Conservation (phyloP, 441 rosid genomes). For the Eruca vesicaria region DNA sequence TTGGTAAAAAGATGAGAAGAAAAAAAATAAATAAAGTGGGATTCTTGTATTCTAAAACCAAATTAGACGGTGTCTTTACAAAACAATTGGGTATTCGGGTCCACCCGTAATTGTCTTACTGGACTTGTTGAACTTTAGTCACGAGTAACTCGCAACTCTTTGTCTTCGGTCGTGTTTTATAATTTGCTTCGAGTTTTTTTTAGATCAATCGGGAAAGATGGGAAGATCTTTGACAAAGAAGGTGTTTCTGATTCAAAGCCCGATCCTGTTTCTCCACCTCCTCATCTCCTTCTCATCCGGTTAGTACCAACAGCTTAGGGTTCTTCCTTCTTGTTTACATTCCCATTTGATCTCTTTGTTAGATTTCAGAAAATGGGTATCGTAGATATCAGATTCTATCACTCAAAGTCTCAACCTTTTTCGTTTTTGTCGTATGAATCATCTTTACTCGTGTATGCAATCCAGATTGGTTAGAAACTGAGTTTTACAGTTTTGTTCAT, state of each 20-base stretch:
- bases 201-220: slow-evolving; percentile 12
- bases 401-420: neutral
- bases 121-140: neutral
- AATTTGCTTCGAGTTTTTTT: neutral
- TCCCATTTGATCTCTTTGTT: slow-evolving; percentile 5
- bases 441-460: neutral
- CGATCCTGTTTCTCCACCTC: slow-evolving; percentile 29
- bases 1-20: no score
- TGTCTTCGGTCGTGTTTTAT: neutral
- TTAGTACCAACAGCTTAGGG: slow-evolving; percentile 12
- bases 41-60: neutral
- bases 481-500: neutral
- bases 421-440: neutral
- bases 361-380: slow-evolving; percentile 2
- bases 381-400: neutral
- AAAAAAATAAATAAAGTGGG: neutral
- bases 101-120: neutral
- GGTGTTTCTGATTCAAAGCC: slow-evolving; percentile 18
- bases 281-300: slow-evolving; percentile 18
- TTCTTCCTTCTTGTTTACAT: neutral
- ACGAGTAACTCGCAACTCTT: neutral
- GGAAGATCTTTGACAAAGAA: slow-evolving; percentile 13
- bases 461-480: neutral
- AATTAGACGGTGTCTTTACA: neutral
- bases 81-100: neutral